A percentile compares a stretch with the other conserved stretches of the same genome.
These are phyloP conservation scores for Euclidium syriacum DNA, from an alignment of 345 rosid species.

Conservation along the genomic window DNA sequence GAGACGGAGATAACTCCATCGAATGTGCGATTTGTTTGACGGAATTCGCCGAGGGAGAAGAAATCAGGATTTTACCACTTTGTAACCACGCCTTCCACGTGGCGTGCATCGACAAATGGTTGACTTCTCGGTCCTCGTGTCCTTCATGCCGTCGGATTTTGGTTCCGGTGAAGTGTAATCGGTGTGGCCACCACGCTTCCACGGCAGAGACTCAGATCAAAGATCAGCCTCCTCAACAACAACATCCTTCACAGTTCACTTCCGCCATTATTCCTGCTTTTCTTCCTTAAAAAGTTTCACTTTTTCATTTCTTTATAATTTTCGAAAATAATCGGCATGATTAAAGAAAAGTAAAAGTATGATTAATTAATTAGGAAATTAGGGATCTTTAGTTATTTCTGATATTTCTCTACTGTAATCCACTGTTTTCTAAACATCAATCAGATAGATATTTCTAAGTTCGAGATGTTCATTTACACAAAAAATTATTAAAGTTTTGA, in stretches of 20 bases:
- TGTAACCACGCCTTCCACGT: slow-evolving; percentile 65
- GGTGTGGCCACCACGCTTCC: slow-evolving; percentile 27
- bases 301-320: background rate
- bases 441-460: background rate
- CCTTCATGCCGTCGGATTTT: slow-evolving; percentile 64
- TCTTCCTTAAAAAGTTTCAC: slow-evolving; percentile 21
- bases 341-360: slow-evolving; percentile 6
- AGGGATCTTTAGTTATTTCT: background rate
- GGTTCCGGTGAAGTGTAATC: slow-evolving; percentile 30
- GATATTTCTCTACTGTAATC: background rate
- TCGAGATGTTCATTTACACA: background rate
- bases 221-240: slow-evolving; percentile 18
- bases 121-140: slow-evolving; percentile 52
- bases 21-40: slow-evolving; percentile 60
- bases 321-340: slow-evolving; percentile 1
- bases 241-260: slow-evolving; percentile 24
- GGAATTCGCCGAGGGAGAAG: slow-evolving; percentile 51
- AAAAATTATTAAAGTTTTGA: too few species aligned
- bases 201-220: slow-evolving; percentile 20
- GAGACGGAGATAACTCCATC: slow-evolving; percentile 14
- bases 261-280: slow-evolving; percentile 26
- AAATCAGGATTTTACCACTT: slow-evolving; percentile 47
- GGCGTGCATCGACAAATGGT: slow-evolving; percentile 62
- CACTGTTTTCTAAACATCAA: background rate
- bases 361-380: slow-evolving; percentile 18